Evolutionary conservation across 805 yeast genomes (phyloP).

Genomic region (Spencermartinsiella europaea): DNA sequence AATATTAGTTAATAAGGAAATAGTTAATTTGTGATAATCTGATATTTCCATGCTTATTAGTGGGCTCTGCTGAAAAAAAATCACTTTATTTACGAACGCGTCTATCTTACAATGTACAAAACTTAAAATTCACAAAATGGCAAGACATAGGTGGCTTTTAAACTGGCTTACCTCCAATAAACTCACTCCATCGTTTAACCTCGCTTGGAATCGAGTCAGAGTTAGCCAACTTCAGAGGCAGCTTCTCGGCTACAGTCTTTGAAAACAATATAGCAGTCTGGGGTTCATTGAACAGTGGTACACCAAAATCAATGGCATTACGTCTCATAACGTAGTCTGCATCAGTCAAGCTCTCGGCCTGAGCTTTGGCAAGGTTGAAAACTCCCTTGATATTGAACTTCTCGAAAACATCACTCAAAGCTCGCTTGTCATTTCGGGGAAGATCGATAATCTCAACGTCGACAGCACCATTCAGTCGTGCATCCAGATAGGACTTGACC

Average conservation of each 20-base stretch:
- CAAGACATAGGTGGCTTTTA: constrained; percentile 8
- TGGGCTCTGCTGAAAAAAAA: no score
- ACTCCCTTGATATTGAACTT: constrained; percentile 79
- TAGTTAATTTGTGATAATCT: no score
- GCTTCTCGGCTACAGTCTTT: constrained; percentile 67
- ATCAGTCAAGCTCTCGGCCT: constrained; percentile 81
- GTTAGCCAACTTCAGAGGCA: constrained; percentile 50
- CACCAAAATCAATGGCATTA: constrained; percentile 96
- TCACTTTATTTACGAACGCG: no score
- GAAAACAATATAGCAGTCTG: constrained; percentile 87
- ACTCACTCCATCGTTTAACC: constrained; percentile 95
- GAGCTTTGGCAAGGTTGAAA: constrained; percentile 82
- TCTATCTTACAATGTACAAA: not conserved
- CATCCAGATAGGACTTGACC: constrained; percentile 64
- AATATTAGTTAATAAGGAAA: no score
- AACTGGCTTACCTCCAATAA: constrained; percentile 89
- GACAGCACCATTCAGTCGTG: constrained; percentile 37
- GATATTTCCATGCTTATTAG: no score
- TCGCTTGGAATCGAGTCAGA: constrained; percentile 67
- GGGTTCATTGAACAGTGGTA: constrained; percentile 96
- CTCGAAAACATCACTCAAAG: constrained; percentile 88
- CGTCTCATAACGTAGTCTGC: constrained; percentile 98
- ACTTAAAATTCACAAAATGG: not conserved
- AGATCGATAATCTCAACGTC: constrained; percentile 69
- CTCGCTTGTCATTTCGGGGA: constrained; percentile 91